Evolutionary conservation across 441 rosid genomes (phyloP), one percentile per base, ranked within the genome.

Genomic region (Jatropha podagrica): DNA sequence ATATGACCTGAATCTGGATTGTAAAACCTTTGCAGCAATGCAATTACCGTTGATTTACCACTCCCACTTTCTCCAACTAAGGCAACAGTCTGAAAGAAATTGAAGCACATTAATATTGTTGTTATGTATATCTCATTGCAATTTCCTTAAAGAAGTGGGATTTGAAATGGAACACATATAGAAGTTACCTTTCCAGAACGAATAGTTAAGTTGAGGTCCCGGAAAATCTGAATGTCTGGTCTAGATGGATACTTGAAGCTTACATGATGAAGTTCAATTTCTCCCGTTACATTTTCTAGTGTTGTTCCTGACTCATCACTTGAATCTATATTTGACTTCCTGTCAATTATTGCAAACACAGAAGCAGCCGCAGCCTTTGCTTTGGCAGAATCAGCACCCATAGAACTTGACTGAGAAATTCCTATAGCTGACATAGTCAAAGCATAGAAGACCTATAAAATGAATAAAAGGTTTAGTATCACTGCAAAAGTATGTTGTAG

Each of bases 41-140:
- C 85, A 17, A 87, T 84, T 23, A 92, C 90, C 0, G 94, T 95
- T 13, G 97, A 95, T 75, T 92, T 93, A 2, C 96, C 94, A 7
- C 95, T 81, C 58, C 98, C 97, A 58, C 98, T 95, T 77, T 95
- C 99, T 80, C 97, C 99, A 32, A 95, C 98, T 70, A 93, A 78
- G 76, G 98, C 98, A 58, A 92, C 89, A 37, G 92, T 89, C 98
- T 93, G 87, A 77, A 75, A 80, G 59, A 54, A 73, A 17, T 17
- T 60, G 66, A 68, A 51, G 48, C 44, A 40, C 49, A 17, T 44
- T 44, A 56, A 8, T 56, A 56, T n/a, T 56, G 10, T 56, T 56
- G 27, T 56, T 5, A 93, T 89, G 76, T 92, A 94, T 10, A 82
- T 78, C 81, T 93, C 98, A 0, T 80, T 78, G 51, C 89, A 91